Percentiles rank a stretch among this genome's conserved stretches.
Conservation (phyloP, 305 asterid species). For the Euphrasia arctica region DNA sequence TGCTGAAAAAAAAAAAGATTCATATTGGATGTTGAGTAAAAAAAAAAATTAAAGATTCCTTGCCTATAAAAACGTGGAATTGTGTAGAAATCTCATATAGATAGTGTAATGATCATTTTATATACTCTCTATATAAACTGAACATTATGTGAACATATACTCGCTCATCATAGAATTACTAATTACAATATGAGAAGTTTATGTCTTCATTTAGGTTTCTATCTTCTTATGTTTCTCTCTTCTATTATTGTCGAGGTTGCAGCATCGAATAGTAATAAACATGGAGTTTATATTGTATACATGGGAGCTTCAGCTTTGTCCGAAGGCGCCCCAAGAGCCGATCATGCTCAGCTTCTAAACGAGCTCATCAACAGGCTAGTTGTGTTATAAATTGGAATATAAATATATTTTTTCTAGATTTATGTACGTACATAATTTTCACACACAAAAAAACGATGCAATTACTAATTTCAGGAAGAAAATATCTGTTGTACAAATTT, state of each 20-base stretch:
- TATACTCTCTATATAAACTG: no score
- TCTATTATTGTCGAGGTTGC: no score
- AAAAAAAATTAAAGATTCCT: no score
- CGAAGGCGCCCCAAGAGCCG: conserved; percentile 31
- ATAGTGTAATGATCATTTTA: no score
- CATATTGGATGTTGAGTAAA: no score
- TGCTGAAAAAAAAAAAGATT: no score
- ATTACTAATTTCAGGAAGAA: conserved; percentile 56
- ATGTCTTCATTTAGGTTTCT: conserved; percentile 19
- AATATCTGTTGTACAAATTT: conserved; percentile 46
- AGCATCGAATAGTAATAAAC: background rate
- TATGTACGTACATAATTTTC: background rate
- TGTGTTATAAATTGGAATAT: background rate
- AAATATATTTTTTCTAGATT: no score
- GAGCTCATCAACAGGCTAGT: conserved; percentile 51
- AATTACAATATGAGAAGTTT: no score
- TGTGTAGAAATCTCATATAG: no score
- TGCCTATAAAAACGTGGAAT: no score
- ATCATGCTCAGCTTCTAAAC: conserved; percentile 45
- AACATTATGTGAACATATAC: no score
- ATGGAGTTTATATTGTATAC: conserved; percentile 70
- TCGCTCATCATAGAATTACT: no score
- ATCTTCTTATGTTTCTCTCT: background rate
- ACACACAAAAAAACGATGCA: background rate
- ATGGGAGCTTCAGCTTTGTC: conserved; percentile 58